A percentile compares a stretch with the other conserved stretches of the same genome.
Evolutionary conservation across 345 rosid genomes (phyloP).

Genomic region (Pistacia integerrima): DNA sequence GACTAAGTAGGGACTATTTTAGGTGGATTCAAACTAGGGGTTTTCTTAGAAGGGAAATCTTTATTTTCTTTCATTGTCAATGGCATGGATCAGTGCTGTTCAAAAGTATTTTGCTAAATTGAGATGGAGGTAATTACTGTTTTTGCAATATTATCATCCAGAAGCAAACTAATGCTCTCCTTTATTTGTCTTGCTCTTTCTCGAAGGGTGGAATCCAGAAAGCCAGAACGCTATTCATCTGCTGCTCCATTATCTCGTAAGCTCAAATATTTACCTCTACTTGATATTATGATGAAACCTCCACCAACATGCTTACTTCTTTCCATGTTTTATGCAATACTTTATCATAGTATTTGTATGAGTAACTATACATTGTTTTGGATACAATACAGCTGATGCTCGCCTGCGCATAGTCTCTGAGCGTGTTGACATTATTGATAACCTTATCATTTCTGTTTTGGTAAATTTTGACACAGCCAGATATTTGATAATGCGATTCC

Average conservation of each 20-base stretch:
- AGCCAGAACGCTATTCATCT: constrained; percentile 95
- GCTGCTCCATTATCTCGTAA: constrained; percentile 96
- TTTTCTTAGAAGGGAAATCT: background rate
- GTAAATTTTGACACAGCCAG: constrained; percentile 39
- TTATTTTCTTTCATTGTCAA: background rate
- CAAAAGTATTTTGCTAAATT: background rate
- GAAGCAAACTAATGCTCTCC: constrained; percentile 4
- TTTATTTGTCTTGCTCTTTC: constrained; percentile 28
- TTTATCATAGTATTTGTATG: background rate
- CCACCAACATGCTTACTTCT: background rate
- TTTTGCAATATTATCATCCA: constrained; percentile 1
- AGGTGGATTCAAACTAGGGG: background rate
- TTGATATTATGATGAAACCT: constrained; percentile 10
- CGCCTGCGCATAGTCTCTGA: constrained; percentile 89
- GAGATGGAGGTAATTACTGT: background rate
- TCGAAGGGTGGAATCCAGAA: constrained; percentile 91
- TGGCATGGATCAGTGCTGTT: background rate
- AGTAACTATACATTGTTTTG: constrained; percentile 5
- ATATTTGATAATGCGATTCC: constrained; percentile 11
- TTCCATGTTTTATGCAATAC: constrained; percentile 8
- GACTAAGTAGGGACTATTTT: background rate
- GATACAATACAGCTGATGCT: constrained; percentile 74
- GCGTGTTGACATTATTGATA: constrained; percentile 81
- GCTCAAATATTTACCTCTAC: constrained; percentile 16
- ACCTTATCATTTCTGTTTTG: constrained; percentile 80